Percentiles rank a stretch among this genome's conserved stretches.
These are phyloP conservation scores for Candida manassasensis DNA, from an alignment of 805 yeast genomes.

Conservation along the genomic window DNA sequence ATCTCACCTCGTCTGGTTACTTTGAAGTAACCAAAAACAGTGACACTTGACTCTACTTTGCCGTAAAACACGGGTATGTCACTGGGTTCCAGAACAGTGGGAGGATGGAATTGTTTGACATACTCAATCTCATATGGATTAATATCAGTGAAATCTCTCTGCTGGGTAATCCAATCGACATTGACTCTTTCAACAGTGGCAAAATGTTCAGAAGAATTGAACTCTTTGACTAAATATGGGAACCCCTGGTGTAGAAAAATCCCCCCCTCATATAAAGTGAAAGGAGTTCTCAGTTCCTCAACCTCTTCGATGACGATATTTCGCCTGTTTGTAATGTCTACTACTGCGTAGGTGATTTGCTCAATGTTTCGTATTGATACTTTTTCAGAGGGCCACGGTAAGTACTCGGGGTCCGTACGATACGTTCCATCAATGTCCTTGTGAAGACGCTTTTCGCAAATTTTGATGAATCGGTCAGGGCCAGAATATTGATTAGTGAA, in stretches of 20 bases:
- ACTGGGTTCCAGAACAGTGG: conserved; percentile 22
- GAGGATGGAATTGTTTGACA: conserved; percentile 48
- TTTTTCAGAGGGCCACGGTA: conserved; percentile 77
- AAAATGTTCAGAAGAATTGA: conserved; percentile 69
- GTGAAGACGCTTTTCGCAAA: conserved; percentile 37
- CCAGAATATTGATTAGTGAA: conserved; percentile 31
- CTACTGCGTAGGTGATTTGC: conserved; percentile 79
- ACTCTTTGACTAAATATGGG: conserved; percentile 81
- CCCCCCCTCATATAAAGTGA: conserved; percentile 88
- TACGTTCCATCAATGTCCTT: conserved; percentile 25
- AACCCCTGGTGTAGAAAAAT: conserved; percentile 91
- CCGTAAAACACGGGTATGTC: conserved; percentile 72
- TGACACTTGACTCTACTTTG: conserved; percentile 60
- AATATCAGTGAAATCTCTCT: conserved; percentile 88
- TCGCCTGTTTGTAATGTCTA: conserved; percentile 76
- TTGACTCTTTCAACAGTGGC: conserved; percentile 86
- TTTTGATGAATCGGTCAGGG: conserved; percentile 15
- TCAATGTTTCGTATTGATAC: conserved; percentile 83
- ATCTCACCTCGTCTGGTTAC: conserved; percentile 70
- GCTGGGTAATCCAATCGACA: conserved; percentile 92
- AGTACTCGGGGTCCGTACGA: conserved; percentile 41
- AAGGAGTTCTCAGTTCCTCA: conserved; percentile 83
- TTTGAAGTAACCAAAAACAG: conserved; percentile 92
- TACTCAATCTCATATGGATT: conserved; percentile 76
- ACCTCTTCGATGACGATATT: conserved; percentile 81